Base-by-base conservation (phyloP, 1,284 basidiomycete genomes). In the Volvariella volvacea region DNA sequence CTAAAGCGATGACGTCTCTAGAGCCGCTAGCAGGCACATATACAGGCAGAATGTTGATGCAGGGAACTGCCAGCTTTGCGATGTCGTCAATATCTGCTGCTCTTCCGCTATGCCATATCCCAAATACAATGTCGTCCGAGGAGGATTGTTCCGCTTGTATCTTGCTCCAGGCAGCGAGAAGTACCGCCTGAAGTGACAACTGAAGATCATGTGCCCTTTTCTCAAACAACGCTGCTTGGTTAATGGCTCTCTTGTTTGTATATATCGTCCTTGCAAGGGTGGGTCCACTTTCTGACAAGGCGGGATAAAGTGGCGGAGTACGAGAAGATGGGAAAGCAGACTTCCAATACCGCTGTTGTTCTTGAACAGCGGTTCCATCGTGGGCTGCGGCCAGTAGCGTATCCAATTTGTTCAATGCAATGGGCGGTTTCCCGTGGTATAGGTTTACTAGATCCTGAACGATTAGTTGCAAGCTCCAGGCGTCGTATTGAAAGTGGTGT, bases 401-500 rank as follows among this genome's bases (percentile, higher is more conserved):
- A 20, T 50, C 49, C 21, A 67, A 42, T 47, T 71, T 59, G 38
- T 58, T 58, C 3, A 56, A 57, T 42, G 55, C 59, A 19, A 43
- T 47, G 8, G 58, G 58, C 2, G 50, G 45, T 12, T 52, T 46
- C 3, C 57, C 62, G 1, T 50, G 43, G 50, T 72, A 75, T 12
- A 71, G 34, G 10, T 54, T 53, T 17, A 57, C 51, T 9, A 76
- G 58, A 46, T 75, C 70, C 41, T 66, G 57, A 2, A 68, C 46
- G 15, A 76, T 52, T n/a, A 75, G 55, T 22, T 55, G 61, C 28
- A 75, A 55, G 52, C 71, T 73, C 68, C 70, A 68, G 3, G 71
- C 73, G 41, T 75, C 73, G 49, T 75, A 76, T 54, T 74, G 71
- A 54, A 72, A 70, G 50, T 75, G 73, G 46, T 75, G 69, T 42